Conservation (phyloP, 768 basidiomycete genomes). For the Leucocoprinus leucothites region DNA sequence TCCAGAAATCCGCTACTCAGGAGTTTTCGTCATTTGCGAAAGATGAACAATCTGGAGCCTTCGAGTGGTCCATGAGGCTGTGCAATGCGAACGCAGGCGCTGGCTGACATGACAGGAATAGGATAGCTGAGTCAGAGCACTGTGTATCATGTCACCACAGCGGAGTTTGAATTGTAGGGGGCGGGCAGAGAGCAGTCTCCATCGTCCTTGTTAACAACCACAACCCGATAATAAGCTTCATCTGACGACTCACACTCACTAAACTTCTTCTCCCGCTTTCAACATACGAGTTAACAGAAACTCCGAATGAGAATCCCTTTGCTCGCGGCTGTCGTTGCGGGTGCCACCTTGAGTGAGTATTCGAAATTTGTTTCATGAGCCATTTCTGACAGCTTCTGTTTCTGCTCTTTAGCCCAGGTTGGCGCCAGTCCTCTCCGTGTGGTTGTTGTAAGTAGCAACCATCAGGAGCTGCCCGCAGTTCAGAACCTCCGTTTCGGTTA, state of each 20-base stretch:
- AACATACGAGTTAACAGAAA: background rate
- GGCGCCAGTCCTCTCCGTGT: conserved; percentile 51
- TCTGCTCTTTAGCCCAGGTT: conserved; percentile 30
- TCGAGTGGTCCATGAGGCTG: background rate
- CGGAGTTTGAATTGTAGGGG: conserved; percentile 5
- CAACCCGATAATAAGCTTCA: background rate
- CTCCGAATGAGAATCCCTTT: conserved; percentile 35
- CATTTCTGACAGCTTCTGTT: background rate
- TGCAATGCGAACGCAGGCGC: background rate
- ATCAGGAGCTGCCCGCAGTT: conserved; percentile 1
- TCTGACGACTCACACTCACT: background rate
- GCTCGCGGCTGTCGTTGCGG: conserved; percentile 33
- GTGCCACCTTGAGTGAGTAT: conserved; percentile 31
- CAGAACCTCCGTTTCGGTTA: conserved; percentile 21
- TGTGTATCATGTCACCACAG: background rate
- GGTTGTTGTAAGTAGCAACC: conserved; percentile 26
- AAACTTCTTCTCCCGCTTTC: background rate
- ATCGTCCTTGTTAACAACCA: background rate
- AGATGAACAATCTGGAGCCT: too few species aligned
- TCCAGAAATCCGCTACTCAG: too few species aligned
- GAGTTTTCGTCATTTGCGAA: too few species aligned
- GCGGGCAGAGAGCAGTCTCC: background rate
- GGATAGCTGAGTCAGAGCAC: background rate
- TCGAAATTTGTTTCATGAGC: background rate
- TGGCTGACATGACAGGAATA: too few species aligned